Evolutionary conservation across 1,139 yeast genomes (phyloP).

Genomic region (Schwanniomyces etchellsii): DNA sequence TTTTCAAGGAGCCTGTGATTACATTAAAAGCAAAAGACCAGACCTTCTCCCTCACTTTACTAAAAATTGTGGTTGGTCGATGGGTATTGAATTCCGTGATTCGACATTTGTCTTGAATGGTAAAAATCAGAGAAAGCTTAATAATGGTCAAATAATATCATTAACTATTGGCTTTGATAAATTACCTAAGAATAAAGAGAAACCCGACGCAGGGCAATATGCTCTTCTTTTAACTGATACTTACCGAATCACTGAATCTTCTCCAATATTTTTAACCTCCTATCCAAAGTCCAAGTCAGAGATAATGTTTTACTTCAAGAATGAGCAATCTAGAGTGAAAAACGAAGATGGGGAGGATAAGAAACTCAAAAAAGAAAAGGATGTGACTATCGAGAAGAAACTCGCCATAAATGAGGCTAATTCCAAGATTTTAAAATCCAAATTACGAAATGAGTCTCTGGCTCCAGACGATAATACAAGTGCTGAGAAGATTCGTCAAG

Average conservation of each 20-base stretch:
- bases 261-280: slow-evolving; percentile 64
- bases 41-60: slow-evolving; percentile 62
- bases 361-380: slow-evolving; percentile 28
- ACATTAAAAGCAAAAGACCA: slow-evolving; percentile 53
- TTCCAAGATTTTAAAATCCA: slow-evolving; percentile 68
- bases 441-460: slow-evolving; percentile 71
- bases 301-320: slow-evolving; percentile 80
- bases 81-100: slow-evolving; percentile 90
- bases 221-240: slow-evolving; percentile 83
- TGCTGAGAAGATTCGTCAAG: slow-evolving; percentile 77
- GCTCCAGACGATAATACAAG: slow-evolving; percentile 62
- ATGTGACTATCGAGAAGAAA: slow-evolving; percentile 27
- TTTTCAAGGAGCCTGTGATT: slow-evolving; percentile 58
- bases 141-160: slow-evolving; percentile 71
- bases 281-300: slow-evolving; percentile 71
- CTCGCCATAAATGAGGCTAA: slow-evolving; percentile 28
- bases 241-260: slow-evolving; percentile 58
- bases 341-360: slow-evolving; percentile 11
- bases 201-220: slow-evolving; percentile 50
- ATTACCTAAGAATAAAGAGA: slow-evolving; percentile 42
- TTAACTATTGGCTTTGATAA: slow-evolving; percentile 74
- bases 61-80: slow-evolving; percentile 83
- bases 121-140: slow-evolving; percentile 65
- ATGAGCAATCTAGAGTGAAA: slow-evolving; percentile 36
- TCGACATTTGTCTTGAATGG: slow-evolving; percentile 66